Evolutionary conservation across 2,329 filamentous ascomycete genomes (phyloP).

Genomic region (Claviceps pazoutovae): DNA sequence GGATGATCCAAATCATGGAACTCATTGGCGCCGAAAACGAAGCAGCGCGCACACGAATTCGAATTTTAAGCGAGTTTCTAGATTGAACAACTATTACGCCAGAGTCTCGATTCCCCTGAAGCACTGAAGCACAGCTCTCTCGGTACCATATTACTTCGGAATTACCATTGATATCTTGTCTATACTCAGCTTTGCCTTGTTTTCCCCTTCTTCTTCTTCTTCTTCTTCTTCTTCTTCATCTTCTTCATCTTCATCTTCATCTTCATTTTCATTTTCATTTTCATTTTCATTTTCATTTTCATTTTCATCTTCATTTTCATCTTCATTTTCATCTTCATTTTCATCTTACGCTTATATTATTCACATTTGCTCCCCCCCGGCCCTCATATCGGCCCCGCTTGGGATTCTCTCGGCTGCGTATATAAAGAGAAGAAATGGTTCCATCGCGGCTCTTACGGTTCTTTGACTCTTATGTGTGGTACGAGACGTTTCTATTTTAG

Average conservation of each 20-base stretch:
- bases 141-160: neutral
- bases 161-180: neutral
- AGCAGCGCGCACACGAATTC: constrained; percentile 44
- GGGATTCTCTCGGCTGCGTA: no score
- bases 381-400: no score
- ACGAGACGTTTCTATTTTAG: no score
- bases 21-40: constrained; percentile 44
- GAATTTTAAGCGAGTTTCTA: constrained; percentile 43
- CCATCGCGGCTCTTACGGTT: no score
- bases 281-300: neutral
- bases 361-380: no score
- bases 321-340: neutral
- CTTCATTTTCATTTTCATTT: no score
- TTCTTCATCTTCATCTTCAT: neutral
- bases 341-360: no score
- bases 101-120: neutral
- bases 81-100: constrained; percentile 4
- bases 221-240: no score
- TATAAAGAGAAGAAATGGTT: no score
- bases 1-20: constrained; percentile 52
- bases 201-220: neutral
- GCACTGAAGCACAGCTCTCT: neutral
- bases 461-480: no score
- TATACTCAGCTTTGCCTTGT: neutral
- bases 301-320: neutral